phyloP scores from a whole-genome alignment of 345 rosid genomes.

The Euclidium syriacum region DNA sequence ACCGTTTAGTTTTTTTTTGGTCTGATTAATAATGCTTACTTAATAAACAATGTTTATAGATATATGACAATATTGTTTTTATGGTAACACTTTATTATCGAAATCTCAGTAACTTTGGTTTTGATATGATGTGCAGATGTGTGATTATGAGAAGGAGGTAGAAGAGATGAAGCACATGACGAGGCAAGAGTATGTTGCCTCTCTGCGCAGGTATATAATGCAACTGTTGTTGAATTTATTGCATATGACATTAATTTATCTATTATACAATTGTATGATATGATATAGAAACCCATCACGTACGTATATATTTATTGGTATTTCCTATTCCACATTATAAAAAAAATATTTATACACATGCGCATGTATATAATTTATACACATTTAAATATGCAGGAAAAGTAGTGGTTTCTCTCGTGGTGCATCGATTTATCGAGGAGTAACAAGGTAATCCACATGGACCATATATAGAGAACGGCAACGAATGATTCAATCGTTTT shows the following conservation, averaged over 20 bases:
- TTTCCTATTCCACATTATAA: background rate
- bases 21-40: background rate
- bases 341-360: conserved; percentile 17
- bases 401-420: conserved; percentile 98
- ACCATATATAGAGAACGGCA: background rate
- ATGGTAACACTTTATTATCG: background rate
- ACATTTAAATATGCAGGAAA: conserved; percentile 43
- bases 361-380: conserved; percentile 9
- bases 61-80: background rate
- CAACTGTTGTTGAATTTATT: conserved; percentile 12
- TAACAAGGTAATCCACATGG: conserved; percentile 60
- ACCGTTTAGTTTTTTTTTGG: background rate
- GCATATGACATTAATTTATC: conserved; percentile 13
- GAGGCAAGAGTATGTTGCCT: conserved; percentile 85
- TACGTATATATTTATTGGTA: background rate
- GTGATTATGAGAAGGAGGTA: conserved; percentile 73
- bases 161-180: conserved; percentile 99
- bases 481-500: background rate
- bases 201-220: conserved; percentile 71
- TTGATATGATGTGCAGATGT: conserved; percentile 41
- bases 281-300: background rate
- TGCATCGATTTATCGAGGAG: conserved; percentile 91
- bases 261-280: background rate
- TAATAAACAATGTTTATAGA: background rate
- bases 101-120: background rate